Evolutionary conservation across 2,329 filamentous ascomycete genomes (phyloP).

Genomic region (Penicillium sp.): DNA sequence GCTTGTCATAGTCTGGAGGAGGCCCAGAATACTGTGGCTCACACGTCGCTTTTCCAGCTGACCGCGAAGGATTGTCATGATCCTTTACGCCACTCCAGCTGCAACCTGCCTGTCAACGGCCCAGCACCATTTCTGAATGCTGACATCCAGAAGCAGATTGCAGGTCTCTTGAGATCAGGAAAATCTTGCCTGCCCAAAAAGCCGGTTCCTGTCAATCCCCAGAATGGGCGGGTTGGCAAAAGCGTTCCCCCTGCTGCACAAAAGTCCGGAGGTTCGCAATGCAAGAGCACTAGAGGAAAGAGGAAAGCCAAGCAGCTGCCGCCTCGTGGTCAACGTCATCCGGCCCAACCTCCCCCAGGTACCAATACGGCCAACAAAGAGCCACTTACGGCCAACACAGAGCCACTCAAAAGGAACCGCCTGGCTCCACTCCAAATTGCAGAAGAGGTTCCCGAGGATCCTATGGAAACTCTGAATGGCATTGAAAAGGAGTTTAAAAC

Average conservation of each 20-base stretch:
- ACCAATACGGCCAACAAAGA: no score
- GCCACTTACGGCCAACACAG: neutral
- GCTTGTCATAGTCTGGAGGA: conserved; percentile 19
- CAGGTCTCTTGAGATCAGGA: neutral
- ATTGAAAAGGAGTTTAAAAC: neutral
- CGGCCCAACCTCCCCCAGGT: no score
- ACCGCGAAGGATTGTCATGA: conserved; percentile 14
- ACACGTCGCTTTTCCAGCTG: conserved; percentile 30
- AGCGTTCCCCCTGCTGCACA: neutral
- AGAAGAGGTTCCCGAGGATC: neutral
- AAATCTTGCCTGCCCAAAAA: neutral
- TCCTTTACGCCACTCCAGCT: neutral
- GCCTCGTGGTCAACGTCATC: no score
- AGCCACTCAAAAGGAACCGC: neutral
- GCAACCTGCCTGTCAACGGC: neutral
- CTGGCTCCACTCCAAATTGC: neutral
- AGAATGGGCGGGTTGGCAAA: neutral
- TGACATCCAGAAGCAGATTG: neutral
- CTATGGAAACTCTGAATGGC: neutral
- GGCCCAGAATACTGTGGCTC: conserved; percentile 32
- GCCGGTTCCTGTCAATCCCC: neutral
- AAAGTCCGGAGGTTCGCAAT: no score
- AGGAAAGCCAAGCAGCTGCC: neutral
- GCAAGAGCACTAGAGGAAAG: neutral
- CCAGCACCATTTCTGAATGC: neutral